Evolutionary conservation across 2,329 filamentous ascomycete species (phyloP).

Genomic region (Chaetomiaceae sp.): DNA sequence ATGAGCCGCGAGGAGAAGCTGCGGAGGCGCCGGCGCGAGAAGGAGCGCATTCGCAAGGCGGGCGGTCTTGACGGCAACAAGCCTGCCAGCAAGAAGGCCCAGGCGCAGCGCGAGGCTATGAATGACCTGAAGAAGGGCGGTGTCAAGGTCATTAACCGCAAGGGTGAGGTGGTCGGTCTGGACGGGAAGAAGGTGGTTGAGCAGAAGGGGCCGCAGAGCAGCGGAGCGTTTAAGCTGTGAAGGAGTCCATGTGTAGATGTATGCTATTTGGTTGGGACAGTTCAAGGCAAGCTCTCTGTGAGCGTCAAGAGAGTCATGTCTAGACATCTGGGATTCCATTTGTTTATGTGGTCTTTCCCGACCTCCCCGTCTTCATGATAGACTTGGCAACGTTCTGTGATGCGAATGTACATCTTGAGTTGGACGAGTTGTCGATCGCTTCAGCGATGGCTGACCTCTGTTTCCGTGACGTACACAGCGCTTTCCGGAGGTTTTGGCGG

Average conservation of each 20-base stretch:
- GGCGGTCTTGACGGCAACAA: slow-evolving; percentile 37
- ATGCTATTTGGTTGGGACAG: not conserved
- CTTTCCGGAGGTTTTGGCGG: not conserved
- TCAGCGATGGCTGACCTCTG: no score
- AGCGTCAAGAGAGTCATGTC: no score
- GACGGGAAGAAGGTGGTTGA: slow-evolving; percentile 70
- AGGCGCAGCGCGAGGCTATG: slow-evolving; percentile 47
- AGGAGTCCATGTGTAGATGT: not conserved
- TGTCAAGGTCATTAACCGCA: slow-evolving; percentile 87
- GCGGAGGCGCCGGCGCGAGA: slow-evolving; percentile 70
- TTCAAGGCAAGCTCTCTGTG: no score
- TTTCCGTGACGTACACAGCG: not conserved
- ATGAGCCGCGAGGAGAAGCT: slow-evolving; percentile 83
- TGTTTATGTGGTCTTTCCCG: no score
- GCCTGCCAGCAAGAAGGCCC: slow-evolving; percentile 54
- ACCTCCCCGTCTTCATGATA: no score
- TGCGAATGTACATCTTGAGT: no score
- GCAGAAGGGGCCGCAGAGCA: slow-evolving; percentile 43
- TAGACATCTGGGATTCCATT: no score
- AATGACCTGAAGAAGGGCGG: slow-evolving; percentile 59
- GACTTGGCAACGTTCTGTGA: no score
- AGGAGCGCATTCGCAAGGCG: slow-evolving; percentile 74
- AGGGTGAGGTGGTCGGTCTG: slow-evolving; percentile 78
- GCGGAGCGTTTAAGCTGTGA: slow-evolving; percentile 59
- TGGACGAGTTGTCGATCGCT: no score